Conservation (phyloP, 1,139 yeast species). For the Kodamaea suecica region DNA sequence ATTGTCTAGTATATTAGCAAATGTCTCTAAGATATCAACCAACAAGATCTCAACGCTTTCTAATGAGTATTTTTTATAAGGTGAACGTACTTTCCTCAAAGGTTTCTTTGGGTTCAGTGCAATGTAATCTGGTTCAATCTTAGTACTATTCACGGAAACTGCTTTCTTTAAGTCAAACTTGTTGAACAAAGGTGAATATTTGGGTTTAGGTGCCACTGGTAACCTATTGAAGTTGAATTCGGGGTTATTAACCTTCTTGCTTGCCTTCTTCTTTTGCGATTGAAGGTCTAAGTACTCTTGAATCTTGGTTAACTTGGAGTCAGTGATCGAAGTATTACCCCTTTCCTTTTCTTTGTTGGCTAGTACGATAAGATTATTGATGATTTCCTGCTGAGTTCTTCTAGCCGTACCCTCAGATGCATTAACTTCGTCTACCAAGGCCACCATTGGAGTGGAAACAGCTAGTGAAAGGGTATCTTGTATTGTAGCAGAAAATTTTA, state of each 20-base stretch:
- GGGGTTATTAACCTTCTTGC: not conserved
- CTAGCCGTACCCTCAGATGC: constrained; percentile 2
- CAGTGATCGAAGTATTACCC: constrained; percentile 23
- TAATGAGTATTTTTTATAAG: constrained; percentile 18
- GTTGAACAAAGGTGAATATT: constrained; percentile 17
- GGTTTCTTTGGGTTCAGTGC: constrained; percentile 1
- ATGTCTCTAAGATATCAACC: constrained; percentile 32
- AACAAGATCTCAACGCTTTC: constrained; percentile 31
- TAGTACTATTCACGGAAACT: constrained; percentile 2
- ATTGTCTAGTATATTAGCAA: constrained; percentile 44
- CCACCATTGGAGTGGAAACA: not conserved
- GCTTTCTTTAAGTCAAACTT: constrained; percentile 15
- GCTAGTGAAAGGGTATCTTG: not conserved
- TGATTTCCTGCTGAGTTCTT: constrained; percentile 13
- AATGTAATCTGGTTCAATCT: constrained; percentile 1
- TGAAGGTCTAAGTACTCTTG: constrained; percentile 12
- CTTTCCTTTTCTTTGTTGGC: constrained; percentile 21
- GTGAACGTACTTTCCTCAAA: constrained; percentile 8
- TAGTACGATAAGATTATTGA: constrained; percentile 19
- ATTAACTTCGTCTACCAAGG: not conserved
- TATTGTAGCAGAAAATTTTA: no score
- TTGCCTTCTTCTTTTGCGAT: constrained; percentile 4
- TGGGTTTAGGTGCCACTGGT: constrained; percentile 17
- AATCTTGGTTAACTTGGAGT: constrained; percentile 19
- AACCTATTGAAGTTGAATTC: constrained; percentile 9